phyloP scores from a whole-genome alignment of 2,329 filamentous ascomycete species.

The Colletotrichum neosansevieriae region DNA sequence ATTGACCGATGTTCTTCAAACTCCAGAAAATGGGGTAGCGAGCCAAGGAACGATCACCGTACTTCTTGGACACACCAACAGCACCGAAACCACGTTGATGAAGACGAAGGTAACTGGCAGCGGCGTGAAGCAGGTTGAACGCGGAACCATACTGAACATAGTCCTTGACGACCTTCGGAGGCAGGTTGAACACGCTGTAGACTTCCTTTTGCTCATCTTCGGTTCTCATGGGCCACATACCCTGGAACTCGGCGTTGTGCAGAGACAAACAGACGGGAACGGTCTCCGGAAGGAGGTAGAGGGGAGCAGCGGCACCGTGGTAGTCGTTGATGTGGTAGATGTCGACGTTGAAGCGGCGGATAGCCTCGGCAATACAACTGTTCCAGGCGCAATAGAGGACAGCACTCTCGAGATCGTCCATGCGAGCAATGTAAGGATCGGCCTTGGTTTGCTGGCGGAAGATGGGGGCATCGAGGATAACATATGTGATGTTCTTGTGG shows the following conservation, averaged over 20 bases:
- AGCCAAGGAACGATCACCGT: conserved; percentile 74
- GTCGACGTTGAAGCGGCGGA: conserved; percentile 72
- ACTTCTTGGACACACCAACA: conserved; percentile 76
- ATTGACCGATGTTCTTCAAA: conserved; percentile 69
- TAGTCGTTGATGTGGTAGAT: conserved; percentile 78
- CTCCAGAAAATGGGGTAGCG: conserved; percentile 79
- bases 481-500: conserved; percentile 75
- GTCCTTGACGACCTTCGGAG: conserved; percentile 65
- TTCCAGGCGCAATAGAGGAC: conserved; percentile 80
- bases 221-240: conserved; percentile 75
- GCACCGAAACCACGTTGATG: conserved; percentile 77
- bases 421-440: conserved; percentile 74
- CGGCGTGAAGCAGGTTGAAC: conserved; percentile 77
- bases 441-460: conserved; percentile 73
- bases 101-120: conserved; percentile 72
- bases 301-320: conserved; percentile 71
- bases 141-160: conserved; percentile 78
- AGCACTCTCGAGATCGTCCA: conserved; percentile 77
- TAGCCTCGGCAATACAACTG: conserved; percentile 73
- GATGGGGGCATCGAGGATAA: conserved; percentile 74
- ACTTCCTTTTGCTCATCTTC: conserved; percentile 72
- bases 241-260: conserved; percentile 78
- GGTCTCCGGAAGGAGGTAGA: conserved; percentile 73
- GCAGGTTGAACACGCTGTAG: conserved; percentile 73
- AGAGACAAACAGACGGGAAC: conserved; percentile 73